phyloP scores from a whole-genome alignment of 2,329 filamentous ascomycete species.

The Nemania serpens region DNA sequence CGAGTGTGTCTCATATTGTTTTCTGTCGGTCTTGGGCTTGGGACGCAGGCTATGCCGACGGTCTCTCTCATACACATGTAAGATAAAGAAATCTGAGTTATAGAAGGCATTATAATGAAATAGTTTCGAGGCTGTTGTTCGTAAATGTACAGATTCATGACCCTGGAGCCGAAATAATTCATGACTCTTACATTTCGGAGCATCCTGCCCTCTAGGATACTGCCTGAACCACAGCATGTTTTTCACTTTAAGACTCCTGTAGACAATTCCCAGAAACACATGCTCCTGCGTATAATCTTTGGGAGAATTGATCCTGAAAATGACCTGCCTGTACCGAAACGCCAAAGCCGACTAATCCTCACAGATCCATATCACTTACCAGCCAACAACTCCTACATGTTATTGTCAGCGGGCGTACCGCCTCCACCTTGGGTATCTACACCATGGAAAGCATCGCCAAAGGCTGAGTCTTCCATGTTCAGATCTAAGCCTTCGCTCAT shows the following conservation, averaged over 20 bases:
- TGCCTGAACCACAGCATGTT: neutral
- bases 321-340: conserved; percentile 15
- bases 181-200: neutral
- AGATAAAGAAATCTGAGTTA: no score
- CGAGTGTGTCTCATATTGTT: conserved; percentile 16
- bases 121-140: neutral
- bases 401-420: conserved; percentile 38
- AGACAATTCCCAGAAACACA: neutral
- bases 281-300: neutral
- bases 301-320: neutral
- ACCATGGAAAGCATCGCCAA: conserved; percentile 81
- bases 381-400: conserved; percentile 31
- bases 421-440: conserved; percentile 47
- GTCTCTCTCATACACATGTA: neutral
- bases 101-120: no score
- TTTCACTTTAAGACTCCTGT: neutral
- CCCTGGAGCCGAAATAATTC: neutral
- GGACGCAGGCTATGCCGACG: neutral
- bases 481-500: conserved; percentile 62
- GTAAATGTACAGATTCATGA: neutral
- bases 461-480: conserved; percentile 75
- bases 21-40: conserved; percentile 13
- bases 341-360: conserved; percentile 10
- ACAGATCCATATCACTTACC: neutral
- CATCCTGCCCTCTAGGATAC: neutral